phyloP scores from a whole-genome alignment of 2,329 filamentous ascomycete species.

The Botrytis byssoidea region DNA sequence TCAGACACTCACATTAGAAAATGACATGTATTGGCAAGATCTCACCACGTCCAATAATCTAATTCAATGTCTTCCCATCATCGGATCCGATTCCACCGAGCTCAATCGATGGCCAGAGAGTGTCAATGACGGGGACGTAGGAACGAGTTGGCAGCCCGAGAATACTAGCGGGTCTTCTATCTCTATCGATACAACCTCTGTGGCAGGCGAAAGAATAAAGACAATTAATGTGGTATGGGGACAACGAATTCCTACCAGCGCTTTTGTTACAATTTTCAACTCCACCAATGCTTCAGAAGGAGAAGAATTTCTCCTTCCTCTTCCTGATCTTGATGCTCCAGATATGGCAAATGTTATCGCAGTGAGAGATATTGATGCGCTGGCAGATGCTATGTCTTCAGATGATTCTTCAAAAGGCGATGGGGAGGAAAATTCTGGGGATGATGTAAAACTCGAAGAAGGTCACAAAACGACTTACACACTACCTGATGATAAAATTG shows the following conservation, averaged over 20 bases:
- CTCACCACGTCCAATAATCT: constrained; percentile 54
- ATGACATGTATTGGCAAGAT: constrained; percentile 52
- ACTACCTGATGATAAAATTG: constrained; percentile 21
- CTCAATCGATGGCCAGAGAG: constrained; percentile 65
- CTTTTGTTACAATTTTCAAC: background rate
- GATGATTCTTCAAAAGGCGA: background rate
- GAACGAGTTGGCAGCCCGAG: constrained; percentile 62
- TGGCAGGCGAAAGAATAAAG: background rate
- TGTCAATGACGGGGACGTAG: constrained; percentile 61
- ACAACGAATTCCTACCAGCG: background rate
- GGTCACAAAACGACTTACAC: constrained; percentile 25
- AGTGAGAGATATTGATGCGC: background rate
- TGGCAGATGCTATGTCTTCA: background rate
- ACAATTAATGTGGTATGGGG: constrained; percentile 4
- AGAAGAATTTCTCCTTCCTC: background rate
- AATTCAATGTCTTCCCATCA: constrained; percentile 55
- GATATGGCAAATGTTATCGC: background rate
- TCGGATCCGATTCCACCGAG: constrained; percentile 45
- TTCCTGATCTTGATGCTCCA: background rate
- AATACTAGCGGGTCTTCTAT: background rate
- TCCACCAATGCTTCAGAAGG: background rate
- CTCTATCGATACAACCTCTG: background rate
- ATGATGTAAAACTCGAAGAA: constrained; percentile 21
- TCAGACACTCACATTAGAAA: constrained; percentile 51
- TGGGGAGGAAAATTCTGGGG: background rate